phyloP scores from a whole-genome alignment of 192 early-diverging fungal species.

The Coemansia sp. region DNA sequence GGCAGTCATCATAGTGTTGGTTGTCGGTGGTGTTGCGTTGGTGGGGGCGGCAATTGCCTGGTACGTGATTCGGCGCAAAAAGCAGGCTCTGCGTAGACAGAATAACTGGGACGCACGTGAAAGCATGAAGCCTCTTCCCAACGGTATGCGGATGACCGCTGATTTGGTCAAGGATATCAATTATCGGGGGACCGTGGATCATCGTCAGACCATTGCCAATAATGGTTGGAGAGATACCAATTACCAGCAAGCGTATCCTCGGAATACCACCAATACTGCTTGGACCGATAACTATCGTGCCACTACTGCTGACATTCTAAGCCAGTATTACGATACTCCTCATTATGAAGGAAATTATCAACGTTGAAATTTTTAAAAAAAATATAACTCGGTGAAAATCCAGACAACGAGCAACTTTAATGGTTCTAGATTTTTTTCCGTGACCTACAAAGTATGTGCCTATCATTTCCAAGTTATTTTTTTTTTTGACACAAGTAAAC shows the following conservation, averaged over 20 bases:
- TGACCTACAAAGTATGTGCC: no score
- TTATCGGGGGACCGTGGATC: background rate
- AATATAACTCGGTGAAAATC: no score
- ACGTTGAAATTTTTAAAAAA: background rate
- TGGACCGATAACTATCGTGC: background rate
- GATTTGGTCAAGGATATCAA: background rate
- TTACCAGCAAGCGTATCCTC: background rate
- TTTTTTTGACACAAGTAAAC: no score
- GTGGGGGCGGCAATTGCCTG: conserved; percentile 5
- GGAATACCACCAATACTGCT: background rate
- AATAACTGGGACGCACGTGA: conserved; percentile 8
- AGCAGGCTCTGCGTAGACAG: background rate
- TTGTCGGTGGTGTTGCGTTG: background rate
- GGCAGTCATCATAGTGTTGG: conserved; percentile 1
- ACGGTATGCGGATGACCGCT: background rate
- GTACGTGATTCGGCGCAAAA: conserved; percentile 6
- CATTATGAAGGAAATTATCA: background rate
- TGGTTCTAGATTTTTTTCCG: conserved; percentile 2
- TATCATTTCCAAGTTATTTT: no score
- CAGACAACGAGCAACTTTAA: background rate
- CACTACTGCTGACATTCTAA: conserved; percentile 8
- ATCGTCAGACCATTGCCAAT: background rate
- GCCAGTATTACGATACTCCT: conserved; percentile 1
- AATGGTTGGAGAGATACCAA: background rate
- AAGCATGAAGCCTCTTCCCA: conserved; percentile 7